These are phyloP conservation scores for Pharnaceum exiguum DNA, from an alignment of 148 eudicot species.

Conservation along the genomic window DNA sequence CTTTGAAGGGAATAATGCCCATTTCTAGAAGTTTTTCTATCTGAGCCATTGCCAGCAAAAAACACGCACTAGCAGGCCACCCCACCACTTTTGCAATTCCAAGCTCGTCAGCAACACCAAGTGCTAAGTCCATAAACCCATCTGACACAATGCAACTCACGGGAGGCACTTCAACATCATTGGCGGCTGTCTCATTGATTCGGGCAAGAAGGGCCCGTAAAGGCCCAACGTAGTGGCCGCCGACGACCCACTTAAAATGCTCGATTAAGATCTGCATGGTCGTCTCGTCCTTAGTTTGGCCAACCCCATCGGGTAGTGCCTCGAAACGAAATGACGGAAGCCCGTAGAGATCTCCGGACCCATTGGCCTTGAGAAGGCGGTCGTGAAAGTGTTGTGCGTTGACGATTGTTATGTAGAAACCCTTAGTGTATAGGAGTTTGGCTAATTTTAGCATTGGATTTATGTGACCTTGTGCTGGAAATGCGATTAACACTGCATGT, in stretches of 20 bases:
- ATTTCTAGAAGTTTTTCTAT: slow-evolving; percentile 7
- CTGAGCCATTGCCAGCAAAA: slow-evolving; percentile 10
- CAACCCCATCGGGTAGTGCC: slow-evolving; percentile 1
- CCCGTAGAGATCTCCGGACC: slow-evolving; percentile 6
- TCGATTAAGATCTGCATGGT: slow-evolving; percentile 7
- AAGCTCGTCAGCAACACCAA: slow-evolving; percentile 4
- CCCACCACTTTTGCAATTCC: slow-evolving; percentile 5
- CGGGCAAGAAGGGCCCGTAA: background rate
- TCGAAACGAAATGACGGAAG: no score
- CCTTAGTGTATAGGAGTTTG: slow-evolving; percentile 17
- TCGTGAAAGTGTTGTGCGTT: slow-evolving; percentile 1
- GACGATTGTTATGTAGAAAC: slow-evolving; percentile 10
- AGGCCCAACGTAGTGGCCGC: background rate
- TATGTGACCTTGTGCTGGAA: slow-evolving; percentile 19
- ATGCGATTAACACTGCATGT: slow-evolving; percentile 13
- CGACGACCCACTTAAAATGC: background rate
- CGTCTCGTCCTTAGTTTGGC: slow-evolving; percentile 7
- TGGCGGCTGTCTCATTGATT: slow-evolving; percentile 2
- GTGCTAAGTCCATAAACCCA: slow-evolving; percentile 9
- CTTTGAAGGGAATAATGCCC: slow-evolving; percentile 12
- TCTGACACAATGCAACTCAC: slow-evolving; percentile 7
- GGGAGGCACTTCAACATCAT: slow-evolving; percentile 3
- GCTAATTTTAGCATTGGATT: slow-evolving; percentile 19
- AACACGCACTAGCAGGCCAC: slow-evolving; percentile 12
- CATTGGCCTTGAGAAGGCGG: slow-evolving; percentile 9